A percentile compares a stretch with the other conserved stretches of the same genome.
Evolutionary conservation across 495 filamentous ascomycete genomes (phyloP).

Genomic region (Podospora bellae-mahoneyi): DNA sequence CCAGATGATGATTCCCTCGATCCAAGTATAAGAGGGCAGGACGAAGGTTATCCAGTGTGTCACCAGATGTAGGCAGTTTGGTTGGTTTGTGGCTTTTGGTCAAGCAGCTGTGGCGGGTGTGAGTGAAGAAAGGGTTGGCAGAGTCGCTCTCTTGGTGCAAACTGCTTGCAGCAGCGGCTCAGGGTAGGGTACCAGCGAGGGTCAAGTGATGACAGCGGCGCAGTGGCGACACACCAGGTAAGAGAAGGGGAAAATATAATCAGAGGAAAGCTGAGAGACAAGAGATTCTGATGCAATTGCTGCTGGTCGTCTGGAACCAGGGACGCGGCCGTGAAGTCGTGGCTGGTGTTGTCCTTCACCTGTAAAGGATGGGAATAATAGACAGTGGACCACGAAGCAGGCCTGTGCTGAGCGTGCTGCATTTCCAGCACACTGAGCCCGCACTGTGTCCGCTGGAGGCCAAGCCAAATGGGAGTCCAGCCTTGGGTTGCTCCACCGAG

Average conservation of each 20-base stretch:
- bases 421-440: neutral
- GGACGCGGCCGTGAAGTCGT: neutral
- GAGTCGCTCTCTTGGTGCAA: neutral
- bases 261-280: neutral
- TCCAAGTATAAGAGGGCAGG: neutral
- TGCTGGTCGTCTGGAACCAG: neutral
- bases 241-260: neutral
- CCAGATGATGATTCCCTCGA: neutral
- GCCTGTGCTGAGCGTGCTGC: neutral
- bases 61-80: neutral
- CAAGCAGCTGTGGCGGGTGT: neutral
- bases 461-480: conserved; percentile 7
- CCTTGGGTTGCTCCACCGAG: conserved; percentile 23
- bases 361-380: neutral
- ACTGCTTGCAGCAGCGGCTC: neutral
- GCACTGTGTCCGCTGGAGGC: conserved; percentile 11
- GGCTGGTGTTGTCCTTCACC: neutral
- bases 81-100: neutral
- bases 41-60: neutral
- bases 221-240: neutral
- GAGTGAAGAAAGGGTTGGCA: neutral
- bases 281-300: neutral
- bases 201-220: neutral
- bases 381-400: neutral
- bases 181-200: neutral